A percentile compares a stretch with the other conserved stretches of the same genome.
Conservation (phyloP, 108 stramenopile genomes). For the Nannochloropsis oceanica region DNA sequence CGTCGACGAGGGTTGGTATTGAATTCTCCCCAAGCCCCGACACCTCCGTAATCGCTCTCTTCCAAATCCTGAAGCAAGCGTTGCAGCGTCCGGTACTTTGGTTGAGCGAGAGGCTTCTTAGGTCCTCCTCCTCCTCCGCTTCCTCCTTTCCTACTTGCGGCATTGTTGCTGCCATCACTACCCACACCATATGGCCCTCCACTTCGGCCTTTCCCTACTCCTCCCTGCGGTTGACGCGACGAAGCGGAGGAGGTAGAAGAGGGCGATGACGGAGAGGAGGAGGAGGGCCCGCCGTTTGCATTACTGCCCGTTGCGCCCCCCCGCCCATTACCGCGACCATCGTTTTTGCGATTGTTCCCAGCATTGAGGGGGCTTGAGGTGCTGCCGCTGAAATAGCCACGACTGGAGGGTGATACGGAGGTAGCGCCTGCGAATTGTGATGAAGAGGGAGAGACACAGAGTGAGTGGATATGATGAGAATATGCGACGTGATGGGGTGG, state of each 20-base stretch:
- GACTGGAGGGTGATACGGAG: neutral
- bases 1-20: neutral
- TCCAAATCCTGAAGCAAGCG: neutral
- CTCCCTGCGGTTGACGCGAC: neutral
- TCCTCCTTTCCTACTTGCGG: neutral
- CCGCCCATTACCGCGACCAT: neutral
- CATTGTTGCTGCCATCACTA: neutral
- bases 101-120: neutral
- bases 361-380: neutral
- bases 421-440: neutral
- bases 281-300: neutral
- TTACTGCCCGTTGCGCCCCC: neutral
- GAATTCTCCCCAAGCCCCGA: neutral
- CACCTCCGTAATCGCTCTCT: neutral
- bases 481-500: no score
- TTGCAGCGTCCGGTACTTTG: neutral
- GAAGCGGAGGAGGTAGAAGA: neutral
- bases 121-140: neutral
- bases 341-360: neutral
- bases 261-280: neutral
- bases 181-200: neutral
- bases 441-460: no score
- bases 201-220: neutral
- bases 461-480: no score
- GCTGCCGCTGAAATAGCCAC: neutral